Evolutionary conservation across 164 flowering plant genomes (phyloP), one percentile per base, ranked within the genome.

Genomic region (Saururus chinensis): DNA sequence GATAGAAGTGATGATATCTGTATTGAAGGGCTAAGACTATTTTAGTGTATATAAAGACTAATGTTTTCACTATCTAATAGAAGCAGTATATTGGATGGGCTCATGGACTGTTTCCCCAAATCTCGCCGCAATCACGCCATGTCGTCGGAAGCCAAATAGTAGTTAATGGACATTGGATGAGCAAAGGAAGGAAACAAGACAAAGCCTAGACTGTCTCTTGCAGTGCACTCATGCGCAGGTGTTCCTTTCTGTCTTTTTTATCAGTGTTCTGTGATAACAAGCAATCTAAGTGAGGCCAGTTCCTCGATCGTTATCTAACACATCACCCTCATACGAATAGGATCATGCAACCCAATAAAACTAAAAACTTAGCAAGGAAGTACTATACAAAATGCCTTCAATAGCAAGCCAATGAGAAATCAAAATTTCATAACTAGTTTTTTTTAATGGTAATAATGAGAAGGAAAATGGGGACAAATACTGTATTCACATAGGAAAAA

Each of bases 61-160:
- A 20, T 3, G 22, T 3, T 14, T 19, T 53, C 23, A 53, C 30
- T 37, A 53, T 64, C 53, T 60, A 63, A 24, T 55, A 40, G 59
- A 42, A 60, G 60, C 65, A 68, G 76, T 64, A 70, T 66, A 71
- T 65, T 73, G 79, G 74, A 55, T n/a, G n/a, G n/a, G n/a, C n/a
- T n/a, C n/a, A 74, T 57, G 55, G 54, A 60, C 40, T n/a, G 52
- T 68, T 66, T 64, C 66, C 76, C 65, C 71, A 45, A 76, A 70
- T 79, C 71, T 68, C 66, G 75, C 76, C 82, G 72, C 70, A 65
- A 76, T 74, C 66, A 41, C 80, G 74, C 76, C 71, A n/a, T 8
- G 21, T 20, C 52, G 41, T 57, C 40, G 24, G 57, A 25, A 19
- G 23, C 20, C 20, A 26, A 51, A 41, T 45, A 59, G 13, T 49